A percentile compares a stretch with the other conserved stretches of the same genome.
Evolutionary conservation across 805 yeast genomes (phyloP).

Genomic region (Scheffersomyces ergatensis): DNA sequence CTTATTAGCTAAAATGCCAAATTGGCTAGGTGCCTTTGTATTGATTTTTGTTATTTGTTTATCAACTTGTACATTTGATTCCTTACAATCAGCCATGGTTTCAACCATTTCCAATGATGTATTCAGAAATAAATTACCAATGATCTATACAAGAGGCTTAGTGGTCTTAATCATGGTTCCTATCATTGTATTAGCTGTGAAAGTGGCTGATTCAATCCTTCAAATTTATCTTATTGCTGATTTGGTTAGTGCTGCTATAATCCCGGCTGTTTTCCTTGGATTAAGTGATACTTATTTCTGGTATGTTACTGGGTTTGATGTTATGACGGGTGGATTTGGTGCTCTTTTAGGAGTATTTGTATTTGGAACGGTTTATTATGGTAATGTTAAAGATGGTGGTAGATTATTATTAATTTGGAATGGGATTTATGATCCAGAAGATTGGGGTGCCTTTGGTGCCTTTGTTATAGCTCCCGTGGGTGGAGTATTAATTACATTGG

Average conservation of each 20-base stretch:
- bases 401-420: conserved; percentile 69
- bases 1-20: conserved; percentile 68
- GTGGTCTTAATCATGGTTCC: conserved; percentile 84
- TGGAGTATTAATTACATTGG: conserved; percentile 58
- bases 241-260: conserved; percentile 79
- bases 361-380: conserved; percentile 80
- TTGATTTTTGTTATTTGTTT: conserved; percentile 69
- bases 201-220: conserved; percentile 77
- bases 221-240: conserved; percentile 91
- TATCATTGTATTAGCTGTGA: conserved; percentile 76
- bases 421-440: conserved; percentile 72
- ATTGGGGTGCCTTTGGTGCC: conserved; percentile 96
- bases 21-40: conserved; percentile 84
- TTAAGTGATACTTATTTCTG: conserved; percentile 58
- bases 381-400: conserved; percentile 73
- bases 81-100: conserved; percentile 83
- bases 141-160: conserved; percentile 63
- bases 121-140: conserved; percentile 74
- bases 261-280: conserved; percentile 82
- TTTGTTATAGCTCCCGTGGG: conserved; percentile 89
- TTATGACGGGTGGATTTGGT: conserved; percentile 80
- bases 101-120: conserved; percentile 88
- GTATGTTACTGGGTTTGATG: conserved; percentile 75
- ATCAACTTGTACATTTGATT: conserved; percentile 87
- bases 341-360: conserved; percentile 78